Base-by-base conservation (phyloP, 139 green algal genomes). In the Dunaliella primolecta region DNA sequence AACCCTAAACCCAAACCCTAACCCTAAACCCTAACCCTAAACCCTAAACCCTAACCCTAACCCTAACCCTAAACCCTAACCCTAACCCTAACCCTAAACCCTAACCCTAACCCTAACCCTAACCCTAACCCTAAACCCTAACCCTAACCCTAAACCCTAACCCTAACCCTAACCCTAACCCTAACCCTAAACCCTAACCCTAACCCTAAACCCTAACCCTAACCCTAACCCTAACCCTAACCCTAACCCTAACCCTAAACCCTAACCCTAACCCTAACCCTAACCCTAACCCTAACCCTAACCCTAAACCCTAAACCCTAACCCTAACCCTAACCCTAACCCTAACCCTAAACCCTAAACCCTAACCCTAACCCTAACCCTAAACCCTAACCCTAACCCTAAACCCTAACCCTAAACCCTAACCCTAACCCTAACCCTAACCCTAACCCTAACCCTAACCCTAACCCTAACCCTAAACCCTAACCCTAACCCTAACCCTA, bases 91-190 rank as follows among this genome's bases (percentile, higher is more conserved):
- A 72, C 56, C 56, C 56, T 72, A 72, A 72, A 20, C 56, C 56
- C 23, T n/a, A 72, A 20, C 56, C 56, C 23, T n/a, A 72, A n/a
- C n/a, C 56, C 56, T 23, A 29, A 72, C 20, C 56, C 56, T 23
- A 29, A 72, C 20, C 56, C 56, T 23, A 29, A 72, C 20, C 56
- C 56, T 23, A 20, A 29, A 72, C 20, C 56, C 56, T 23, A 29
- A 72, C 20, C n/a, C n/a, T n/a, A n/a, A n/a, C n/a, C n/a, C n/a
- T n/a, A n/a, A n/a, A n/a, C n/a, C n/a, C n/a, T n/a, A n/a, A n/a
- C n/a, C n/a, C n/a, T n/a, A n/a, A n/a, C 56, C 56, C 56, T 72
- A 72, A 72, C 56, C 56, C 56, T 72, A 72, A 72, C 56, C 56
- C 56, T 72, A 72, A 72, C 56, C 56, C 56, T 72, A 72, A 72